Base-by-base conservation (phyloP, 2,329 filamentous ascomycete species). In the Acrodontium crateriforme region DNA sequence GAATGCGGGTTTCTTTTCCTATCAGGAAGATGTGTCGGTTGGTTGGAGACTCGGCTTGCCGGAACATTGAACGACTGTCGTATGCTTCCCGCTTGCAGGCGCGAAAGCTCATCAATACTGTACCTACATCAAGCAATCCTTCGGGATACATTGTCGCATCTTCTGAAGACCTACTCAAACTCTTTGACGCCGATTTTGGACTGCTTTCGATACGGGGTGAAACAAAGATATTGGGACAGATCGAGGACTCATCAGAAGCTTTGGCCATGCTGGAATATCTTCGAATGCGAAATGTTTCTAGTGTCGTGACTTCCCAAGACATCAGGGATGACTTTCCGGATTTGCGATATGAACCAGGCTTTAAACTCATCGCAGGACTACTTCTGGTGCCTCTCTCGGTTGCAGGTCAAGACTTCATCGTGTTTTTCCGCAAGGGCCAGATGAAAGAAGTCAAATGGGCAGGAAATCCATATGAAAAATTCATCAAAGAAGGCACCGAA, bases 1-100 rank as follows among this genome's bases (percentile, higher is more conserved):
- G 83, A 3, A 91, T 89, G 81, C 69, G 84, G n/a, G 82, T 93
- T 0, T 81, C 81, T 0, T 93, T 93, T 45, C 83, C 84, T 0
- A 84, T 92, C 26, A 69, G 84, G 9, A 92, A 92, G 52, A 87
- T 93, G 76, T 93, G 84, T 50, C 74, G 83, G 4, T 59, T 93
- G 4, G 71, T 93, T 2, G 83, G 84, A 3, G 84, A 93, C 43
- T 82, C 76, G 0, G 81, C 82, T 0, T 91, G 81, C 0, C 65
- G 81, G 25, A 93, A 89, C 40, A 87, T 93, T 19, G 84, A 93
- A 50, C 66, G 83, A 17, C 60, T 93, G 0, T 91, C 82, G 0
- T 92, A 92, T 46, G 79, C 82, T 3, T 85, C 80, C 2, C 69
- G 82, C 15, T 58, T 93, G 0, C 82, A 92, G 41, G 82, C 83